Percentiles rank a stretch among this genome's conserved stretches.
Conservation (phyloP, 2,329 filamentous ascomycete species). For the Proliferodiscus dingleyae region DNA sequence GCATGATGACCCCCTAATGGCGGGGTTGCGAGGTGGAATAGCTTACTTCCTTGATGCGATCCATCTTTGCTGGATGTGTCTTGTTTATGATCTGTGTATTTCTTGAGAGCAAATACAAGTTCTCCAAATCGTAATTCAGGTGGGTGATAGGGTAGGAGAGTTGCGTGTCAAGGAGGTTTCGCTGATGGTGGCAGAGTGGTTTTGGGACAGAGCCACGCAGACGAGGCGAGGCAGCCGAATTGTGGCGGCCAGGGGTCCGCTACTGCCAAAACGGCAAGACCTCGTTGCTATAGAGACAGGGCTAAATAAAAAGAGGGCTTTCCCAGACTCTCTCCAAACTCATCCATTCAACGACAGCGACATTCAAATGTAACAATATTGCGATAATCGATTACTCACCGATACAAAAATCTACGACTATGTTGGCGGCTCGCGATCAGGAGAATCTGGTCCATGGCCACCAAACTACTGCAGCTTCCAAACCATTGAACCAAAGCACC, state of each 20-base stretch:
- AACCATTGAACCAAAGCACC: conserved; percentile 63
- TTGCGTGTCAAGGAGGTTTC: not conserved
- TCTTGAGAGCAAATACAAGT: not conserved
- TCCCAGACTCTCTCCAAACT: not conserved
- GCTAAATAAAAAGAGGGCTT: not conserved
- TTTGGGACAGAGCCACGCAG: too few relatives aligned
- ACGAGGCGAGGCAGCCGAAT: conserved; percentile 13
- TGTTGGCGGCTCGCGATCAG: conserved; percentile 78
- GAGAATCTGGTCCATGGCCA: conserved; percentile 79
- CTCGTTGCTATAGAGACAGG: not conserved
- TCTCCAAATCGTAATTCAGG: conserved; percentile 1
- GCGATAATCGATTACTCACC: conserved; percentile 2
- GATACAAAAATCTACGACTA: conserved; percentile 37
- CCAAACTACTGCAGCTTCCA: conserved; percentile 65
- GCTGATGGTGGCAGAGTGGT: conserved; percentile 1
- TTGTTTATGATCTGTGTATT: conserved; percentile 11
- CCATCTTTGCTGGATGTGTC: conserved; percentile 53
- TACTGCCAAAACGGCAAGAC: too few relatives aligned
- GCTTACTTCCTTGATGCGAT: conserved; percentile 86
- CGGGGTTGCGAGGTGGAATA: conserved; percentile 27
- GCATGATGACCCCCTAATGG: conserved; percentile 23
- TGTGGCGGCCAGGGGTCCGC: conserved; percentile 3
- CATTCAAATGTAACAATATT: conserved; percentile 5
- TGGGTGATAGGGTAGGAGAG: conserved; percentile 3
- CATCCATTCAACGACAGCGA: not conserved